Conservation (phyloP, 345 rosid species). For the Dipteronia dyeriana region DNA sequence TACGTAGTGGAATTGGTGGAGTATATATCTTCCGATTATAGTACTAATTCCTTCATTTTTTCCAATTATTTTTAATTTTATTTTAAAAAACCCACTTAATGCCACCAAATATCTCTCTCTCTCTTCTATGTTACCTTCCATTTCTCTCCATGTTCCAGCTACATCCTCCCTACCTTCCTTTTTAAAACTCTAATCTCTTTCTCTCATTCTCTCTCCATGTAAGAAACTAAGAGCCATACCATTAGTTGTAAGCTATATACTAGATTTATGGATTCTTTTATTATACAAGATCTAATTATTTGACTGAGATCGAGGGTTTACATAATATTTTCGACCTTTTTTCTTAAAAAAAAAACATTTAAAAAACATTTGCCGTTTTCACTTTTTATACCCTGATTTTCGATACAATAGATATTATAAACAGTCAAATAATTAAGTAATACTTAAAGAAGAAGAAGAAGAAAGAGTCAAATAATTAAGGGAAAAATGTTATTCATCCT, state of each 20-base stretch:
- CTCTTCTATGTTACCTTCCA: neutral
- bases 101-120: neutral
- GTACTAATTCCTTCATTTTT: too few species aligned
- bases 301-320: too few species aligned
- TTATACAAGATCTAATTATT: too few species aligned
- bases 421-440: neutral
- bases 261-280: neutral
- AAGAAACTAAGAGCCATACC: neutral
- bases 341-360: too few species aligned
- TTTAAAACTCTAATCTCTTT: neutral
- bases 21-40: too few species aligned
- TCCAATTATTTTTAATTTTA: too few species aligned
- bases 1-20: too few species aligned
- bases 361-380: neutral
- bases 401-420: neutral
- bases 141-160: constrained; percentile 7
- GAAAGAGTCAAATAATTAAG: neutral
- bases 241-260: neutral
- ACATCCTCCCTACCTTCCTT: neutral
- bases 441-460: too few species aligned
- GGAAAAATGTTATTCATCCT: neutral
- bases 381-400: neutral
- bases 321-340: too few species aligned
- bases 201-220: neutral
- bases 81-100: too few species aligned